These are phyloP conservation scores for Solanum chiquidenum DNA, from an alignment of 257 asterid species.

Conservation along the genomic window DNA sequence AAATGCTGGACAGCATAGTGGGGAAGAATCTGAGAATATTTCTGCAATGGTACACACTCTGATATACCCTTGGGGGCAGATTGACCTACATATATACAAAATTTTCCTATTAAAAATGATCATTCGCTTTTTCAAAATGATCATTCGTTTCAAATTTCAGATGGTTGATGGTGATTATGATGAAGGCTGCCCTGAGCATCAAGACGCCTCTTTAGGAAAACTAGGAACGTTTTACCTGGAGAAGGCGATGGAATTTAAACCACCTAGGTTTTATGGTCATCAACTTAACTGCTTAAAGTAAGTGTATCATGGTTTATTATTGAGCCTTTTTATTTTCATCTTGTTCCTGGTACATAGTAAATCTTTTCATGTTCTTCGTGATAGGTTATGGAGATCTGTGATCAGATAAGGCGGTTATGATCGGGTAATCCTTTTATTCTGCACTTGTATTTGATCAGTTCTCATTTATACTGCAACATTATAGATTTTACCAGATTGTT, in stretches of 20 bases:
- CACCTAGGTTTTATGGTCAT: slow-evolving; percentile 81
- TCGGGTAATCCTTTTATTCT: slow-evolving; percentile 37
- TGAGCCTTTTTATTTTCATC: background rate
- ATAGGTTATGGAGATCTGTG: slow-evolving; percentile 59
- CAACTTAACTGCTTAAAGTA: slow-evolving; percentile 76
- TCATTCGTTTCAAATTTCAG: slow-evolving; percentile 17
- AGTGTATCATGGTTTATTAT: background rate
- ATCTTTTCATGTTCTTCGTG: background rate
- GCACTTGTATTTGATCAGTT: background rate
- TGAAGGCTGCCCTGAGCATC: slow-evolving; percentile 73
- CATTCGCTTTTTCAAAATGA: no score
- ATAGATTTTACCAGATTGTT: no score
- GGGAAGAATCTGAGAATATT: slow-evolving; percentile 29
- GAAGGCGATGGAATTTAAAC: slow-evolving; percentile 64
- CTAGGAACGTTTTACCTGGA: slow-evolving; percentile 55
- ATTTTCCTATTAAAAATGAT: no score
- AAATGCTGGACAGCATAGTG: slow-evolving; percentile 33
- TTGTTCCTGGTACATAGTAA: background rate
- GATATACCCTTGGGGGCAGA: background rate
- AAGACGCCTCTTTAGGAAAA: slow-evolving; percentile 62
- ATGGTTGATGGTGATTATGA: slow-evolving; percentile 47
- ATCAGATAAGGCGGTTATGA: slow-evolving; percentile 85
- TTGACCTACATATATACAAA: no score
- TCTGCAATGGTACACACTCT: slow-evolving; percentile 22
- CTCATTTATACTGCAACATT: no score